Evolutionary conservation across 805 yeast genomes (phyloP), one percentile per base, ranked within the genome.

Genomic region (Schwanniomyces yamadae): DNA sequence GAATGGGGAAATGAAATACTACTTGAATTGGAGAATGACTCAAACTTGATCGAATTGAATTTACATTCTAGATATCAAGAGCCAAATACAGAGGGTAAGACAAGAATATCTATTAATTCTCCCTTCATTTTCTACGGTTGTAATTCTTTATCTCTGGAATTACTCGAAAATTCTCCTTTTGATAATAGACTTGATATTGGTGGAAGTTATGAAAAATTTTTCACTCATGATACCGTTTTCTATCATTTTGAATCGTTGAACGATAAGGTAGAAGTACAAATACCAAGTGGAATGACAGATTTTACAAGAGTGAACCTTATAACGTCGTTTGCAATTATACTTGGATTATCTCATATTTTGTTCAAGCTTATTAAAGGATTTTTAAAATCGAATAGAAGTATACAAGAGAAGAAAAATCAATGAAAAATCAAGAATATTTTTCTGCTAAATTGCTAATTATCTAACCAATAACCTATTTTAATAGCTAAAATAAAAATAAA

Each of bases 1-100:
- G 54, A 54, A 33, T 68, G 73, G 73, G 74, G 74, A 0, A 61
- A 52, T 38, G 72, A 68, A 39, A 41, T 62, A 4, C 44, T 69
- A 22, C 37, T 66, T 29, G 64, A 61, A 37, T 44, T 57, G 27
- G 44, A 46, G 15, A 36, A 42, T 15, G 20, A 19, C 10, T 15
- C 13, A 3, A 17, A 33, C 5, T 42, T 37, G 11, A 40, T 62
- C 4, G 54, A 50, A 13, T 39, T 67, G 19, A 61, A 61, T 6
- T 40, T 69, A 6, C 73, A 69, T 41, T 57, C 72, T 6, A 48
- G 74, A 23, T 69, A 69, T 42, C 71, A 65, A 45, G 39, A 41
- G n/a, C 71, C 71, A 3, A 34, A 31, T 5, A 37, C 38, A 17
- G 34, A 33, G 6, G 30, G 40, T 0, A 28, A 36, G 5, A 44